phyloP scores from a whole-genome alignment of 2,329 filamentous ascomycete genomes.

The Alternaria solani region DNA sequence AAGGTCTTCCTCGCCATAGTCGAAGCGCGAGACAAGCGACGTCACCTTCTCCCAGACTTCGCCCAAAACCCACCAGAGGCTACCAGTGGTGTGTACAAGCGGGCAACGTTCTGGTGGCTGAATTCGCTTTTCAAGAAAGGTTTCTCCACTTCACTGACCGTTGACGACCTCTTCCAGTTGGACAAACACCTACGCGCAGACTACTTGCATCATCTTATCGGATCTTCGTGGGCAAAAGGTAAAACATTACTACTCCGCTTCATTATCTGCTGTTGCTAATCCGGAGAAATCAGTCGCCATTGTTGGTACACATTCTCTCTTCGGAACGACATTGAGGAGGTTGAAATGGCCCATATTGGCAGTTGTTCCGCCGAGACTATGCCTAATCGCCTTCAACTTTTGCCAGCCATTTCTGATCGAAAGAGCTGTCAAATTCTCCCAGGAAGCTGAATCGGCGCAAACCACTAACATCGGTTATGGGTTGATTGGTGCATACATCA shows the following conservation, averaged over 20 bases:
- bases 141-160: slow-evolving; percentile 54
- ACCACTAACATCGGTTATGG: slow-evolving; percentile 44
- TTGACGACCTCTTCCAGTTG: slow-evolving; percentile 56
- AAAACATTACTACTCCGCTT: slow-evolving; percentile 14
- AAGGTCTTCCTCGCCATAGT: slow-evolving; percentile 56
- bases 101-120: slow-evolving; percentile 63
- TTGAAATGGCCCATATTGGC: slow-evolving; percentile 44
- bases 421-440: slow-evolving; percentile 39
- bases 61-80: slow-evolving; percentile 58
- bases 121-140: slow-evolving; percentile 61
- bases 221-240: slow-evolving; percentile 54
- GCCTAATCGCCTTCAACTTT: slow-evolving; percentile 49
- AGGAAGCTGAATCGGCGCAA: slow-evolving; percentile 23
- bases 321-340: slow-evolving; percentile 34
- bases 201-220: slow-evolving; percentile 50
- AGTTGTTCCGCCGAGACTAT: slow-evolving; percentile 39
- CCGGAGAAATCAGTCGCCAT: slow-evolving; percentile 19
- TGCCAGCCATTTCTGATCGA: slow-evolving; percentile 50
- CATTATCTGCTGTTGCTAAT: slow-evolving; percentile 3
- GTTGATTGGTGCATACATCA: slow-evolving; percentile 43
- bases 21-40: slow-evolving; percentile 57
- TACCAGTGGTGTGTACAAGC: slow-evolving; percentile 61
- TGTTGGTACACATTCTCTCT: slow-evolving; percentile 33
- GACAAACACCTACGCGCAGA: slow-evolving; percentile 57
- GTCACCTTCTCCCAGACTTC: slow-evolving; percentile 52